Percentiles rank a stretch among this genome's conserved stretches.
These are phyloP conservation scores for Pyrrhoderma lamaoense DNA, from an alignment of 1,284 basidiomycete genomes.

Conservation along the genomic window DNA sequence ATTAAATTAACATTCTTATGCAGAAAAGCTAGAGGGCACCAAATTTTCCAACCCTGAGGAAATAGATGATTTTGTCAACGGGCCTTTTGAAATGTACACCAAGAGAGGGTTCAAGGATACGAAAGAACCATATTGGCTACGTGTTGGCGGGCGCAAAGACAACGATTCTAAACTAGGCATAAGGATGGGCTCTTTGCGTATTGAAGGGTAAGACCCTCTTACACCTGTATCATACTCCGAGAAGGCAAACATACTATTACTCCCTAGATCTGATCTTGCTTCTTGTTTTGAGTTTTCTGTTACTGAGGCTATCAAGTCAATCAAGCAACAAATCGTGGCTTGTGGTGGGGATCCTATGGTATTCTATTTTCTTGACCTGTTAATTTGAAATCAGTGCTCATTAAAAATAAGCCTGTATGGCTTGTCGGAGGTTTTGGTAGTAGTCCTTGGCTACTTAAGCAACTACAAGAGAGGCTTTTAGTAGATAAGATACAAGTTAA, in stretches of 20 bases:
- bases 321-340: conserved; percentile 57
- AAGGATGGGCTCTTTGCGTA: background rate
- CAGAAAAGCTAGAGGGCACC: background rate
- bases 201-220: background rate
- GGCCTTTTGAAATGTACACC: background rate
- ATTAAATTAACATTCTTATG: no score
- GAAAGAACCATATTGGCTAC: background rate
- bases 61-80: conserved; percentile 43
- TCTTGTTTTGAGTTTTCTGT: conserved; percentile 35
- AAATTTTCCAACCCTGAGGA: conserved; percentile 36
- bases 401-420: conserved; percentile 50
- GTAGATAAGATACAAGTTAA: conserved; percentile 51
- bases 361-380: no score
- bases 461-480: conserved; percentile 57
- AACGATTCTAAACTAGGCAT: background rate
- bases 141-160: conserved; percentile 4
- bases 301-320: conserved; percentile 57
- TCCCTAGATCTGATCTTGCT: no score
- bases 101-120: conserved; percentile 4
- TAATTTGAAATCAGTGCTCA: background rate
- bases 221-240: background rate
- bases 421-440: conserved; percentile 74
- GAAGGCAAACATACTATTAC: background rate
- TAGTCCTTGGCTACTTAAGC: conserved; percentile 67
- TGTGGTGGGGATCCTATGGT: conserved; percentile 37